Conservation (phyloP, 2,329 filamentous ascomycete genomes). For the Lachnellula hyalina region DNA sequence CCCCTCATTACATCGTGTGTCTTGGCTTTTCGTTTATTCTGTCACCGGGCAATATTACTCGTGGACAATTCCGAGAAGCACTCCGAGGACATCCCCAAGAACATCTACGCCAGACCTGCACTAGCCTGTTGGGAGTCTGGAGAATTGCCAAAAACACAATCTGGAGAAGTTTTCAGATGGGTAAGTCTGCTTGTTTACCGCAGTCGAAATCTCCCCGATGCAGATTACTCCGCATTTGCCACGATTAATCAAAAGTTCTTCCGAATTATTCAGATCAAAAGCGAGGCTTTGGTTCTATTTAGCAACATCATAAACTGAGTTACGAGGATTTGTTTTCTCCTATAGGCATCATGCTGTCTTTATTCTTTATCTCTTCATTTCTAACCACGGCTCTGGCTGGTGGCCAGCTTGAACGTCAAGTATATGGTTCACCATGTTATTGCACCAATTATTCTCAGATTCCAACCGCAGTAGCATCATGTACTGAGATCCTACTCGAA, state of each 20-base stretch:
- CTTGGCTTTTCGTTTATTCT: background rate
- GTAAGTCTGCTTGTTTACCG: background rate
- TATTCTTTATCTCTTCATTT: conserved; percentile 7
- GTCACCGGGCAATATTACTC: conserved; percentile 3
- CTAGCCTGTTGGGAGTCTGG: background rate
- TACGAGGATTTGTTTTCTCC: background rate
- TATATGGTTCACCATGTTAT: conserved; percentile 36
- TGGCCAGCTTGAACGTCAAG: conserved; percentile 1
- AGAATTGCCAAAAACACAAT: background rate
- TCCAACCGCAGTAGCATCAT: conserved; percentile 43
- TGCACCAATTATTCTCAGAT: conserved; percentile 47
- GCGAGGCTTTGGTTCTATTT: background rate
- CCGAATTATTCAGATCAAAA: no score
- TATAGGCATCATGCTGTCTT: conserved; percentile 10
- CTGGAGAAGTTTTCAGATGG: background rate
- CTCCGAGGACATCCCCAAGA: background rate
- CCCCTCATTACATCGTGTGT: background rate
- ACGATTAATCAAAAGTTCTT: no score
- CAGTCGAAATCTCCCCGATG: background rate
- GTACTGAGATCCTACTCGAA: conserved; percentile 49
- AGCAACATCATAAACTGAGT: background rate
- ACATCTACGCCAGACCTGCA: conserved; percentile 2
- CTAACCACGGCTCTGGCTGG: background rate
- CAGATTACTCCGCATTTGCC: no score
- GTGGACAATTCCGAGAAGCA: conserved; percentile 5